phyloP scores from a whole-genome alignment of 306 rosid genomes.

The Pachyrhizus erosus region DNA sequence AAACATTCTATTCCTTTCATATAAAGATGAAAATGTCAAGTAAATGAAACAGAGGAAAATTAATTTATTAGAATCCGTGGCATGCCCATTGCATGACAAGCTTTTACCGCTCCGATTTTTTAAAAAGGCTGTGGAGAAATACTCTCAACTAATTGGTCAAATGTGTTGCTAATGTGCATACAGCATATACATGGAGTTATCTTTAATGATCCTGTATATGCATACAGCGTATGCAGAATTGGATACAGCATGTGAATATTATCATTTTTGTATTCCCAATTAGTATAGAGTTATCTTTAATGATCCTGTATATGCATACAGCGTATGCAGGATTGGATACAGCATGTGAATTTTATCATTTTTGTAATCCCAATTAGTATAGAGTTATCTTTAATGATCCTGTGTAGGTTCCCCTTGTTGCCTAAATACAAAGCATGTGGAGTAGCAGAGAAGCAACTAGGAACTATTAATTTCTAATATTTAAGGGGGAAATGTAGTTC shows the following conservation, averaged over 20 bases:
- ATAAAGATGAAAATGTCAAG: slow-evolving; percentile 13
- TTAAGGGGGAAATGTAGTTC: background rate
- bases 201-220: background rate
- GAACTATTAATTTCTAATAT: background rate
- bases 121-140: slow-evolving; percentile 22
- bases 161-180: background rate
- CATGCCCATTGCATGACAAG: background rate
- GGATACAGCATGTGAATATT: too few species aligned
- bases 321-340: too few species aligned
- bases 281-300: too few species aligned
- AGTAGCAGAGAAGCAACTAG: background rate
- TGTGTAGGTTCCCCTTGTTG: background rate
- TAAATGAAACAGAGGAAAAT: background rate
- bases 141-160: background rate
- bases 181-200: background rate
- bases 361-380: too few species aligned
- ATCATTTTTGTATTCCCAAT: too few species aligned
- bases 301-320: too few species aligned
- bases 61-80: background rate
- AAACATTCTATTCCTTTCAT: slow-evolving; percentile 22
- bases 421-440: background rate
- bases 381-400: background rate
- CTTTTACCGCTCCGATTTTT: background rate
- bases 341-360: too few species aligned
- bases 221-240: too few species aligned